phyloP scores from a whole-genome alignment of 225 moss, liverwort and hornwort species.

The Lunularia cruciata region DNA sequence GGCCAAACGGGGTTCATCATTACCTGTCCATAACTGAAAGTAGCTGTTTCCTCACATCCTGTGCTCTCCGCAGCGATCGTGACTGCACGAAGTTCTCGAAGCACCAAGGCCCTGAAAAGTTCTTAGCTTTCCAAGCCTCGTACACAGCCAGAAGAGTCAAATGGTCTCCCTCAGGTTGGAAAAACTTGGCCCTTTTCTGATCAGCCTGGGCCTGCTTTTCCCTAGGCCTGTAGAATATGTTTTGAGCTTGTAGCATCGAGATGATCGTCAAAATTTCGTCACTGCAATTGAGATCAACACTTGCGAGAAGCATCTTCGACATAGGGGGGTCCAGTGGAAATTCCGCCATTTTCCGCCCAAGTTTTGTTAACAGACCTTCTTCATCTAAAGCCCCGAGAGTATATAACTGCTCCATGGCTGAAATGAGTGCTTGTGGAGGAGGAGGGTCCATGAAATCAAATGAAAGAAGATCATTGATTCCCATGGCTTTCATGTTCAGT shows the following conservation, averaged over 20 bases:
- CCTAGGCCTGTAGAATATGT: slow-evolving; percentile 85
- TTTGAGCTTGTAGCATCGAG: slow-evolving; percentile 94
- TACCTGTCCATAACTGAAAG: slow-evolving; percentile 98
- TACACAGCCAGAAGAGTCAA: slow-evolving; percentile 87
- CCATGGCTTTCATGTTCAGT: slow-evolving; percentile 98
- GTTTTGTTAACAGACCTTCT: slow-evolving; percentile 86
- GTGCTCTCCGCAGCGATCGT: slow-evolving; percentile 84
- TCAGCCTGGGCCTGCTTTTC: slow-evolving; percentile 99
- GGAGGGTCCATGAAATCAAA: slow-evolving; percentile 99
- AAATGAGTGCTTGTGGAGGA: slow-evolving; percentile 93
- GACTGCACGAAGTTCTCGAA: slow-evolving; percentile 99
- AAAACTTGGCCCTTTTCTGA: slow-evolving; percentile 94
- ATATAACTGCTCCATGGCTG: slow-evolving; percentile 95
- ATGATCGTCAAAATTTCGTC: slow-evolving; percentile 96
- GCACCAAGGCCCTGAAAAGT: slow-evolving; percentile 96
- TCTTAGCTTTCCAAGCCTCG: slow-evolving; percentile 99
- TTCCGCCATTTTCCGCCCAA: slow-evolving; percentile 96
- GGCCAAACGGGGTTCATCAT: too few species aligned
- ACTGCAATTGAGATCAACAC: slow-evolving; percentile 97
- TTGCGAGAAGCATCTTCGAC: slow-evolving; percentile 95
- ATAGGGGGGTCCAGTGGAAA: slow-evolving; percentile 93
- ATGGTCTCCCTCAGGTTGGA: slow-evolving; percentile 98
- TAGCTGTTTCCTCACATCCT: slow-evolving; percentile 92
- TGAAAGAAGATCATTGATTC: slow-evolving; percentile 91
- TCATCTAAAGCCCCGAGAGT: slow-evolving; percentile 97